Base-by-base conservation (phyloP, 2,329 filamentous ascomycete species). In the Cylindrodendrum hubeiense region DNA sequence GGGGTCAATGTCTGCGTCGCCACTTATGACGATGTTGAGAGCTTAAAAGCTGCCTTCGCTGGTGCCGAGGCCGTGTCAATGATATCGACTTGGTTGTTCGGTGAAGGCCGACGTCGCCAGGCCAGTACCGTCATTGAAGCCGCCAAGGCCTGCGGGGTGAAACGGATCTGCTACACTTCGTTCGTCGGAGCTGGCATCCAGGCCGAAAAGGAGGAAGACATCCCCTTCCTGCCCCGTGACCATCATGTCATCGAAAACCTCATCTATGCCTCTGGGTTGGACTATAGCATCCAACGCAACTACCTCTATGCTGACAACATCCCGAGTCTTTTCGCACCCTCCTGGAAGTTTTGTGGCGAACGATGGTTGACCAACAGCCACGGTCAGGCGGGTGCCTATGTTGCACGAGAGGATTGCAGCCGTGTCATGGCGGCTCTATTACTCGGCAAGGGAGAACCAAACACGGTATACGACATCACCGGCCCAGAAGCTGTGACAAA, bases 51-150 rank as follows among this genome's bases (percentile, higher is more conserved):
- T 1, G 71, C 68, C 12, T 72, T 76, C 3, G 65, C 69, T 9
- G 73, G 71, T 3, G 70, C 72, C n/a, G 61, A 75, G 46, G 68
- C 72, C 13, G 69, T 74, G 3, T 70, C 71, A 3, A 37, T 74
- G 21, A 70, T 74, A 17, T 74, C 71, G 2, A 74, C 71, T 0
- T 74, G 71, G 71, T 61, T 74, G 5, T 71, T 74, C 4, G 71
- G 71, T 2, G 65, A 71, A 26, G 71, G 69, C 0, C 64, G 71
- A 21, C 68, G 70, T 15, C 63, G 60, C 1, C 71, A 74, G 9
- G 71, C 71, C 0, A 65, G 62, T 9, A 71, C 64, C 4, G 71
- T 70, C 0, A 66, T 74, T 26, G 63, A 74, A 5, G 68, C 71
- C 15, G 71, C 71, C 3, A 74, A 74, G n/a, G 59, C 28, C 6